Evolutionary conservation across 1,284 basidiomycete genomes (phyloP), one percentile per base, ranked within the genome.

Genomic region (Irpex sp.): DNA sequence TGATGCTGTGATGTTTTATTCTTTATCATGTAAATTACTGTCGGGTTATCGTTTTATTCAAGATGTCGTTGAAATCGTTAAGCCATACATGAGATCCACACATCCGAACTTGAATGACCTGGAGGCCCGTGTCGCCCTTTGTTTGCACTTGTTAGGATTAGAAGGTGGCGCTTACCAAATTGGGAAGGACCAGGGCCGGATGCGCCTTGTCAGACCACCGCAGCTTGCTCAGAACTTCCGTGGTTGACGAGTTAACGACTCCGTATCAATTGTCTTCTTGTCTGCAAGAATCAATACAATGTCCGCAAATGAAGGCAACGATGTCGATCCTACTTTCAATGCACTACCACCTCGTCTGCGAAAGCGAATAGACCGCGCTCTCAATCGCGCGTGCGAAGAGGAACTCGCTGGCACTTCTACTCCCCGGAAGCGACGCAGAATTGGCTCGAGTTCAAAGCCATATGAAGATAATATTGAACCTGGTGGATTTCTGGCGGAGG

Each of bases 361-460:
- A 61, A 59, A 47, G n/a, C 70, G 69, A 13, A 72, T 75, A 36
- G 73, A 75, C 58, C 60, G 60, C 19, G 72, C 72, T 1, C 71
- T 75, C 50, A 70, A 73, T 51, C n/a, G 49, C 21, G 71, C 63
- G 21, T 7, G 21, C 63, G 36, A 33, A 47, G 17, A 47, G 50
- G 31, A 51, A n/a, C 15, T 15, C 36, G 31, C n/a, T 17, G 5
- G 21, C 9, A 11, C 36, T 35, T 26, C 37, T 5, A 66, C 63
- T 15, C 46, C 69, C 17, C 65, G 63, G 49, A 72, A 72, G 55
- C 65, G 64, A 26, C 68, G 67, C 59, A 69, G 66, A 57, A 36
- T 49, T n/a, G 61, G 43, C 21, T 33, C 51, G 31, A 43, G 58
- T 11, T 59, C 37, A 11, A 39, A 51, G 15, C 49, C 63, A 31